Conservation (phyloP, 495 filamentous ascomycete species). For the Hypoxylon perforatum region DNA sequence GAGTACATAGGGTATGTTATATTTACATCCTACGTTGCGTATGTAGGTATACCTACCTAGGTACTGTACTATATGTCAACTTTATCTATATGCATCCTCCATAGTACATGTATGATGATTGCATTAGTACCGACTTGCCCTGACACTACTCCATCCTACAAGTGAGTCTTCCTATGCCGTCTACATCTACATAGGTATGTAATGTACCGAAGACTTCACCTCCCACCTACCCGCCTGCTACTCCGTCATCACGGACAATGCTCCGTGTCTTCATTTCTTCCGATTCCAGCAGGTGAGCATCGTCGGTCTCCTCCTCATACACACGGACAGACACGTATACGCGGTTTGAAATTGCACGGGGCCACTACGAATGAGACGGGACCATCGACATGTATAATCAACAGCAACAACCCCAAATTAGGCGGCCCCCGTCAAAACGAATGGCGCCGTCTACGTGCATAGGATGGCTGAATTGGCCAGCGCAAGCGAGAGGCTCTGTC, state of each 20-base stretch:
- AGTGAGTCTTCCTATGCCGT: not conserved
- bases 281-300: slow-evolving; percentile 38
- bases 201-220: not conserved
- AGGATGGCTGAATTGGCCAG: slow-evolving; percentile 31
- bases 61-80: not conserved
- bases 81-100: too few species aligned
- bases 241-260: slow-evolving; percentile 19
- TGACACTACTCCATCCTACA: slow-evolving; percentile 1
- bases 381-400: slow-evolving; percentile 35
- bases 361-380: slow-evolving; percentile 27
- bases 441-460: slow-evolving; percentile 28
- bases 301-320: slow-evolving; percentile 15
- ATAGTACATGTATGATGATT: not conserved
- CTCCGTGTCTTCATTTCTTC: slow-evolving; percentile 33
- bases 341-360: slow-evolving; percentile 18
- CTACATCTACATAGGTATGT: too few species aligned
- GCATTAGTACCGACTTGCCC: not conserved
- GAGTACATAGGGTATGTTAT: too few species aligned
- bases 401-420: slow-evolving; percentile 35
- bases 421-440: slow-evolving; percentile 22
- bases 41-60: not conserved
- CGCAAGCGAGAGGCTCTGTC: slow-evolving; percentile 24
- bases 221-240: not conserved
- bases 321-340: slow-evolving; percentile 31
- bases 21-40: too few species aligned